Conservation (phyloP, 2,329 filamentous ascomycete species). For the Penicillium sclerotiorum region DNA sequence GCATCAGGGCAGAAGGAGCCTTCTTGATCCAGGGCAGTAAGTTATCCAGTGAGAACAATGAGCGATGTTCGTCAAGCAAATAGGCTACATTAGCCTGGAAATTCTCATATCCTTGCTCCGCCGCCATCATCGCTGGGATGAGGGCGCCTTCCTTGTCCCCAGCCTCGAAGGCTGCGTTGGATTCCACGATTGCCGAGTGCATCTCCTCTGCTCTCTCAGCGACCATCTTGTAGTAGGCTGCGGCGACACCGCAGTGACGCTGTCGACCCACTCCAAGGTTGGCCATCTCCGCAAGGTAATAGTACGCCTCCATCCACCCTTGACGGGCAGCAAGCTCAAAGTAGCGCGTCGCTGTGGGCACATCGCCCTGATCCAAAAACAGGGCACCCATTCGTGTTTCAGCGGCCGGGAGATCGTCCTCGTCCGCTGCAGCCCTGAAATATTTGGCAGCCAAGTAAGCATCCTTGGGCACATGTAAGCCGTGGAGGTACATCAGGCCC, state of each 20-base stretch:
- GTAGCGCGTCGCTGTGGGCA: slow-evolving; percentile 77
- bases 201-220: slow-evolving; percentile 72
- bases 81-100: slow-evolving; percentile 90
- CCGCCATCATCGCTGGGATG: slow-evolving; percentile 80
- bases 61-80: slow-evolving; percentile 74
- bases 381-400: slow-evolving; percentile 82
- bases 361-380: slow-evolving; percentile 85
- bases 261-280: slow-evolving; percentile 79
- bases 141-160: slow-evolving; percentile 80
- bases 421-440: slow-evolving; percentile 76
- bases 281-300: slow-evolving; percentile 87
- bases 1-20: slow-evolving; percentile 50
- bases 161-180: slow-evolving; percentile 77
- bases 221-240: slow-evolving; percentile 80
- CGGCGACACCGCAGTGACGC: slow-evolving; percentile 73
- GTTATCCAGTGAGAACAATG: slow-evolving; percentile 59
- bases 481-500: slow-evolving; percentile 80
- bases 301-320: slow-evolving; percentile 84
- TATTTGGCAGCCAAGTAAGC: slow-evolving; percentile 71
- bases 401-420: slow-evolving; percentile 77
- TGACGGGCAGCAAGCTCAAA: slow-evolving; percentile 85
- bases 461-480: slow-evolving; percentile 72
- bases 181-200: slow-evolving; percentile 78
- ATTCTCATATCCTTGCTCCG: slow-evolving; percentile 88
- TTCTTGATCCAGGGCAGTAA: slow-evolving; percentile 53